Evolutionary conservation across 2,329 filamentous ascomycete species (phyloP).

Genomic region (Sporothrix globosa): DNA sequence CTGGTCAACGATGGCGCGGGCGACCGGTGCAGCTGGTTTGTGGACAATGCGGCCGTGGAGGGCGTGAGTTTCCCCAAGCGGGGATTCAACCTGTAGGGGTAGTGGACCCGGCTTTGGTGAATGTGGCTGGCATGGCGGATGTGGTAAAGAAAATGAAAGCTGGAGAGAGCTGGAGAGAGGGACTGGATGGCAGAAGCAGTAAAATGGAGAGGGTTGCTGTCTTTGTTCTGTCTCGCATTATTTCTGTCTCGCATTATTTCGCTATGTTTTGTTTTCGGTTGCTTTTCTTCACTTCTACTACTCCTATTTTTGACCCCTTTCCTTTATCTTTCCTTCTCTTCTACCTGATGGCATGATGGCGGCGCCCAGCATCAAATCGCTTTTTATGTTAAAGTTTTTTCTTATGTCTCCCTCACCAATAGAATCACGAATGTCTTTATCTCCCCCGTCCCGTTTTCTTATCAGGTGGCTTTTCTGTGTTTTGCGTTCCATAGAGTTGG

Average conservation of each 20-base stretch:
- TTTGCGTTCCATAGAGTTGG: too few species aligned
- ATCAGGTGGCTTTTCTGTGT: background rate
- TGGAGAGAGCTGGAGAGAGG: background rate
- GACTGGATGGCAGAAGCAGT: background rate
- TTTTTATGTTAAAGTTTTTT: background rate
- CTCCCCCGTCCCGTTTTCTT: background rate
- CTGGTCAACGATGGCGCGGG: slow-evolving; percentile 83
- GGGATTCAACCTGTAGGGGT: slow-evolving; percentile 57
- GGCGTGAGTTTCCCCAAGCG: slow-evolving; percentile 81
- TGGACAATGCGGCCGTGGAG: slow-evolving; percentile 81
- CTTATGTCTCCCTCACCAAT: slow-evolving; percentile 16
- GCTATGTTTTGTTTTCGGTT: background rate
- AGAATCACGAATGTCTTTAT: background rate
- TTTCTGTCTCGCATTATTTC: slow-evolving; percentile 3
- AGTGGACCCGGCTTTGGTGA: background rate
- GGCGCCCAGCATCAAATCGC: slow-evolving; percentile 21
- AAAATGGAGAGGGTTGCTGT: background rate
- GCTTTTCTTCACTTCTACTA: background rate
- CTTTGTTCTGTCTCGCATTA: slow-evolving; percentile 12
- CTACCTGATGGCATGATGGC: slow-evolving; percentile 27
- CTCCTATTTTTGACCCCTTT: background rate
- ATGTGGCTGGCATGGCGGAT: background rate
- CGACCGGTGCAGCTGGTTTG: slow-evolving; percentile 94
- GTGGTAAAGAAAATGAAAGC: background rate
- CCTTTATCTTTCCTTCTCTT: background rate